Evolutionary conservation across 108 stramenopile species (phyloP), one percentile per base, ranked within the genome.

Genomic region (Skeletonema grethae): DNA sequence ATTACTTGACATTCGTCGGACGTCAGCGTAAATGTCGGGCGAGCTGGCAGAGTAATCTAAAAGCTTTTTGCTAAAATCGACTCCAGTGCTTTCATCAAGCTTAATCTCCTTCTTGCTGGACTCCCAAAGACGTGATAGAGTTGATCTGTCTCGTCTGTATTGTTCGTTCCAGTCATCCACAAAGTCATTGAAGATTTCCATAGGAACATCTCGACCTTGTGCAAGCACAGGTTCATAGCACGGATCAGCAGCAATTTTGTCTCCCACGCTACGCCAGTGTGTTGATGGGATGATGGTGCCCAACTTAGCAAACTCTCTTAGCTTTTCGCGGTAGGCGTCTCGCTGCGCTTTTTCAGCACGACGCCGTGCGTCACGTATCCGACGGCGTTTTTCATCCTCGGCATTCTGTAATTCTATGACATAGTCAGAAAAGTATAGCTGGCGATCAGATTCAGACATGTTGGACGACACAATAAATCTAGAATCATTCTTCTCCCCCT

Each of bases 341-440:
- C 93, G 84, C 61, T 94, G 90, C 7, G 85, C 93, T 56, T 90
- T 88, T 66, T 91, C 93, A 2, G 90, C 87, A 59, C 90, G 77
- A 32, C 76, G 80, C 9, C 85, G 69, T 7, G 88, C 93, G 62
- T 94, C 90, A 61, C 84, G 90, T 13, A 88, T 87, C 25, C 90
- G 84, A 4, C 89, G 77, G 18, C 86, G 86, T 60, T 90, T 90
- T 45, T 94, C 93, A 65, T 94, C 93, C 76, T 94, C 90, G 6
- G 71, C 79, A 24, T 71, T 77, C 68, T 91, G 89, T 18, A 94
- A 81, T 53, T 88, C 90, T 18, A 86, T 77, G 41, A 91, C 85
- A 67, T 83, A 88, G 63, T 91, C 87, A 32, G 90, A 85, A 82
- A 94, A 94, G 72, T 80, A 88, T 10, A 94, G 73, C 59, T 90